Evolutionary conservation across 1,284 basidiomycete genomes (phyloP), one percentile per base, ranked within the genome.

Genomic region (Boletus smithii): DNA sequence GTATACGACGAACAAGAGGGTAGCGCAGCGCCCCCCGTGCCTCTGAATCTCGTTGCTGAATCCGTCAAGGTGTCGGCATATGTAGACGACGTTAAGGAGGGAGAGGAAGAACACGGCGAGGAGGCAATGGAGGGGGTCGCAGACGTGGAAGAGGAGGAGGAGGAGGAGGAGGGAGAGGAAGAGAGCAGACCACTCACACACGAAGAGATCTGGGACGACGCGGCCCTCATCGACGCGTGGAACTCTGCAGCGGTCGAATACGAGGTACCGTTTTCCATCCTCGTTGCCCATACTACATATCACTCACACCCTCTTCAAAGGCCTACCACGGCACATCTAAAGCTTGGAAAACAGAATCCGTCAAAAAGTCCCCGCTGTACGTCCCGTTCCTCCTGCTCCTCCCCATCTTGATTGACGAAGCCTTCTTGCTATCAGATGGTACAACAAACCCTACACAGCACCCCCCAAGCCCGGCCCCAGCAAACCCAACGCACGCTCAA

Each of bases 191-290:
- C 79, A 48, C 72, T 89, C 47, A 81, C 81, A 5, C 75, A 83
- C 32, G 76, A 81, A 42, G 88, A 90, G 58, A 80, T 88, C 32
- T 90, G 87, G 87, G 88, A 91, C 55, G 87, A 91, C 60, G 84
- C 85, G 33, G 86, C 84, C 4, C 75, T 91, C 48, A 77, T 90
- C 35, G 75, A 84, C 44, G 88, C 87, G 18, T 90, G 88, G 88
- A 76, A 89, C 61, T 81, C 87, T 50, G 88, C 87, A 16, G 79
- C 75, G 53, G 85, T 85, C 48, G 88, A 90, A 60, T 90, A 89
- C 54, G 75, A 85, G 69, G 81, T 81, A 53, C 2, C 7, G 31
- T 24, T 35, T 23, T 13, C 32, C 20, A 26, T 14, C 64, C 63
- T 10, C 20, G 9, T 23, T 34, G 13, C 8, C 14, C 42, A 30